Base-by-base conservation (phyloP, 805 yeast species). In the Yamadazyma paraphyllophila region DNA sequence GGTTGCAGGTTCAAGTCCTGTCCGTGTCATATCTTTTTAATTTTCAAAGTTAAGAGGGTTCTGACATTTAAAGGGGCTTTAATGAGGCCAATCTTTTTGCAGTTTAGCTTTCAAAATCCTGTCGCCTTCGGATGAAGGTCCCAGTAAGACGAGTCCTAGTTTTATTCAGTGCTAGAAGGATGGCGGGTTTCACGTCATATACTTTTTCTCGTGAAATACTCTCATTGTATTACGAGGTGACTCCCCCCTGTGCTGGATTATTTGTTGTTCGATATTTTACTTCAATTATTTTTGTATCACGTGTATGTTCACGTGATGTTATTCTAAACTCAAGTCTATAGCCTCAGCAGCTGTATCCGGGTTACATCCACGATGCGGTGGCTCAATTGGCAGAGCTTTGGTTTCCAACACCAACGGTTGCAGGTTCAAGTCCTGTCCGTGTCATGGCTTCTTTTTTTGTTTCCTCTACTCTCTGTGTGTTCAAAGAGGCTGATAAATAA, bases 1-100 rank as follows among this genome's bases (percentile, higher is more conserved):
- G 87, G 87, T 77, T 82, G 87, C 87, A 82, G 86, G 87, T 82
- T 81, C 87, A 78, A 81, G 80, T 81, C 87, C 86, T 82, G 87
- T 81, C 84, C 83, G 84, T 80, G 82, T 36, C 51, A 47, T 29
- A 32, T 41, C 39, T 43, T 43, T 40, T 36, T 32, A 35, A 11
- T 35, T 29, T 29, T 35, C 36, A 17, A n/a, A n/a, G n/a, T n/a
- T n/a, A n/a, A n/a, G n/a, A n/a, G n/a, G n/a, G n/a, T n/a, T n/a
- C n/a, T n/a, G n/a, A n/a, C n/a, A n/a, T n/a, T n/a, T n/a, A n/a
- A n/a, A n/a, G n/a, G n/a, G n/a, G n/a, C n/a, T n/a, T n/a, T n/a
- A n/a, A n/a, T n/a, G n/a, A n/a, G n/a, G n/a, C n/a, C n/a, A n/a
- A n/a, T n/a, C n/a, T n/a, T n/a, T n/a, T n/a, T n/a, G n/a, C n/a